Evolutionary conservation across 192 early-diverging fungal species (phyloP).

Genomic region (Rhizophagus clarus): DNA sequence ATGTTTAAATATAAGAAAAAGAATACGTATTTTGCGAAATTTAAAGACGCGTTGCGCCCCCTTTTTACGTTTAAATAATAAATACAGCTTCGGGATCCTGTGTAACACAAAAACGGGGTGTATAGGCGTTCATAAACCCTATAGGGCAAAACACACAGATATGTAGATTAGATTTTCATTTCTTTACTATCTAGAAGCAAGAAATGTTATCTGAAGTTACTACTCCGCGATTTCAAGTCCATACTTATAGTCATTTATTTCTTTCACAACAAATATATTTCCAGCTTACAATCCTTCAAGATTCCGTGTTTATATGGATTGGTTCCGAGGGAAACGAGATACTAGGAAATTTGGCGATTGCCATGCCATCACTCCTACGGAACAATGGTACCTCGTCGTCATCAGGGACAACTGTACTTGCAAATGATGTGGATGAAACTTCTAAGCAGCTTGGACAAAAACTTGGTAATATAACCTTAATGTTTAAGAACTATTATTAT

Average conservation of each 20-base stretch:
- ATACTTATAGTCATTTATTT: slow-evolving; percentile 11
- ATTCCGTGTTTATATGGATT: slow-evolving; percentile 28
- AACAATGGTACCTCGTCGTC: neutral
- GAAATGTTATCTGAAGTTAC: slow-evolving; percentile 18
- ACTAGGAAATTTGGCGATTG: slow-evolving; percentile 27
- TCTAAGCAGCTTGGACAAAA: slow-evolving; percentile 29
- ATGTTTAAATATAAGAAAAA: too few species aligned
- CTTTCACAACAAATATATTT: slow-evolving; percentile 4
- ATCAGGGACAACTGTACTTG: slow-evolving; percentile 11
- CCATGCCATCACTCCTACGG: slow-evolving; percentile 10
- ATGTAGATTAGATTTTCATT: too few species aligned
- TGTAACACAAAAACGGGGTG: too few species aligned
- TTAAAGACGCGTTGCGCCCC: too few species aligned
- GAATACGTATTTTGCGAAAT: too few species aligned
- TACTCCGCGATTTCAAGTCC: slow-evolving; percentile 20
- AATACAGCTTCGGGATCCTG: too few species aligned
- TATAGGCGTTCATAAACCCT: too few species aligned
- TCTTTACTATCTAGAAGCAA: too few species aligned
- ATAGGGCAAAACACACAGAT: too few species aligned
- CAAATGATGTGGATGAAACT: slow-evolving; percentile 24
- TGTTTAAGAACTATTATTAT: neutral
- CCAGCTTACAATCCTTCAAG: slow-evolving; percentile 7
- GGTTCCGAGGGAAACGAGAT: slow-evolving; percentile 22
- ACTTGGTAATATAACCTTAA: slow-evolving; percentile 24
- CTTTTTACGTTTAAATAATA: too few species aligned